Conservation (phyloP, 2,329 filamentous ascomycete species). For the Fusarium chuoi region DNA sequence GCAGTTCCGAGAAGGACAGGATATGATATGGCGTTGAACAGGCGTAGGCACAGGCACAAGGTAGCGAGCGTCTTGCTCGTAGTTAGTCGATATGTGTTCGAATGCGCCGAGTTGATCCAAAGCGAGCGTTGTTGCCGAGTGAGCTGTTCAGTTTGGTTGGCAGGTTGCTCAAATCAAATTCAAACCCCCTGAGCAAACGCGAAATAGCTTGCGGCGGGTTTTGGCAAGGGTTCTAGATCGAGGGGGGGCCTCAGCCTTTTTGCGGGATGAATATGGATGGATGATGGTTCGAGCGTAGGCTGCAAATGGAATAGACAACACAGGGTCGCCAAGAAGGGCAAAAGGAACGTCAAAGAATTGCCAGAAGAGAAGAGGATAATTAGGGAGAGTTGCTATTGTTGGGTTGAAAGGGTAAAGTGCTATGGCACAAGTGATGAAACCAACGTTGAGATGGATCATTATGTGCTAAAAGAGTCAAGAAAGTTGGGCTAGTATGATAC, state of each 20-base stretch:
- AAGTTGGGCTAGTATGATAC: slow-evolving; percentile 11
- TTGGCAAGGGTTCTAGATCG: slow-evolving; percentile 46
- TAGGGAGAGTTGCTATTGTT: slow-evolving; percentile 5
- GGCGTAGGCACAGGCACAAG: neutral
- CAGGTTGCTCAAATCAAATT: slow-evolving; percentile 28
- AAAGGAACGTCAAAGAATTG: neutral
- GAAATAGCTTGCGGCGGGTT: slow-evolving; percentile 39
- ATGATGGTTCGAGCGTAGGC: slow-evolving; percentile 4
- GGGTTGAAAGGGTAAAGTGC: slow-evolving; percentile 12
- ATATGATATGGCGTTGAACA: neutral
- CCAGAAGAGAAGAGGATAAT: slow-evolving; percentile 8
- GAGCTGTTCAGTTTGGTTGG: slow-evolving; percentile 37
- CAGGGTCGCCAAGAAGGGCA: neutral
- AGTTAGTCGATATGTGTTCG: slow-evolving; percentile 3
- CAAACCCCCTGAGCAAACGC: slow-evolving; percentile 47
- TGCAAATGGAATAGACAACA: slow-evolving; percentile 5
- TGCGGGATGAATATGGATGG: slow-evolving; percentile 26
- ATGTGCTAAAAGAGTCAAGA: slow-evolving; percentile 22
- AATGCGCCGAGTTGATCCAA: slow-evolving; percentile 4
- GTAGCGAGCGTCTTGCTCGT: neutral
- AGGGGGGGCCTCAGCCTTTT: slow-evolving; percentile 46
- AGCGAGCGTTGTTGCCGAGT: slow-evolving; percentile 30
- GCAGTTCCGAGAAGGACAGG: neutral
- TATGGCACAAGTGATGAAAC: neutral
- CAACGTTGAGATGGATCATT: neutral